phyloP scores from a whole-genome alignment of 2,329 filamentous ascomycete genomes.

The Microsporum ferrugineum region DNA sequence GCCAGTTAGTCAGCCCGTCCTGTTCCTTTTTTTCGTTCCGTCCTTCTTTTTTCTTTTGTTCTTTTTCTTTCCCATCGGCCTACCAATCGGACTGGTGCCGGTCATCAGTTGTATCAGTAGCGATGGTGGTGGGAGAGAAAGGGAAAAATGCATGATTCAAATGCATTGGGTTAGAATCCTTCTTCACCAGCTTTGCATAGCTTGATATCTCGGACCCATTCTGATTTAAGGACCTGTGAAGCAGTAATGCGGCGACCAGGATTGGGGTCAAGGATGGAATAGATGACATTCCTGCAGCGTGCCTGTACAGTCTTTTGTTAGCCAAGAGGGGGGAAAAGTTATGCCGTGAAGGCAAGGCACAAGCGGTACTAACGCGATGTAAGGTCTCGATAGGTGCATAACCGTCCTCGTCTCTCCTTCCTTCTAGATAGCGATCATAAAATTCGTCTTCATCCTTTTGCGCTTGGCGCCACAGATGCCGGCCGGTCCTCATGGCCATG shows the following conservation, averaged over 20 bases:
- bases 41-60: not conserved
- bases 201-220: conserved; percentile 97
- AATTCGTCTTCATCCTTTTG: conserved; percentile 97
- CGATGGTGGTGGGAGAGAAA: not conserved
- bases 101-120: not conserved
- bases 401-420: conserved; percentile 84
- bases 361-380: conserved; percentile 61
- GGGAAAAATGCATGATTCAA: not conserved
- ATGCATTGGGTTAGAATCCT: conserved; percentile 51
- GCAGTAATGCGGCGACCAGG: conserved; percentile 85
- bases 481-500: conserved; percentile 97
- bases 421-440: conserved; percentile 86
- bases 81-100: not conserved
- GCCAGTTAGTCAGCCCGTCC: not conserved
- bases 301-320: conserved; percentile 46
- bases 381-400: conserved; percentile 94
- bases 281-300: conserved; percentile 95
- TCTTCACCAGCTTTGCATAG: conserved; percentile 94
- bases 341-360: conserved; percentile 3
- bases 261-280: conserved; percentile 94
- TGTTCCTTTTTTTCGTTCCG: not conserved
- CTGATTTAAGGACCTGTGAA: conserved; percentile 91
- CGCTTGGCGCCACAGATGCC: conserved; percentile 93
- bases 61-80: not conserved
- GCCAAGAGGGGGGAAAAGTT: not conserved